These are phyloP conservation scores for Zoysia pacifica DNA, from an alignment of 176 grass and related monocot species.

Conservation along the genomic window DNA sequence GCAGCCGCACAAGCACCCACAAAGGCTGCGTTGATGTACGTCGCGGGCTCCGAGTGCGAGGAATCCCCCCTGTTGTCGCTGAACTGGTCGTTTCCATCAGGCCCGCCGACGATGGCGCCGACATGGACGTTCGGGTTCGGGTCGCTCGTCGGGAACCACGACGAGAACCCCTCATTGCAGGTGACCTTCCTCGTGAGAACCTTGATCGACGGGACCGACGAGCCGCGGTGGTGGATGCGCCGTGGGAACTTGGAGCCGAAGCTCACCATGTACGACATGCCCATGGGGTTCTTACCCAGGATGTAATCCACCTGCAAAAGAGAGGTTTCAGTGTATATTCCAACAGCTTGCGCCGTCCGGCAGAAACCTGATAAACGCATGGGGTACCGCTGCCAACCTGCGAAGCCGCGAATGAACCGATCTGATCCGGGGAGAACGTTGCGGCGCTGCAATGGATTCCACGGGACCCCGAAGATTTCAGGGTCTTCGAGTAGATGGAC, in stretches of 20 bases:
- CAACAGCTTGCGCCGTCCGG: background rate
- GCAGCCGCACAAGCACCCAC: slow-evolving; percentile 49
- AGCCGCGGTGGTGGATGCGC: slow-evolving; percentile 50
- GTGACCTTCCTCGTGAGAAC: slow-evolving; percentile 42
- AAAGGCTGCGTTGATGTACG: slow-evolving; percentile 65
- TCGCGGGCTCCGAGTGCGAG: slow-evolving; percentile 47
- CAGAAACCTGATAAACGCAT: background rate
- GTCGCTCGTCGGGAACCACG: slow-evolving; percentile 30
- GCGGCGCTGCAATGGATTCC: slow-evolving; percentile 46
- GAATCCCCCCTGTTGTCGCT: slow-evolving; percentile 49
- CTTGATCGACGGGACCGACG: slow-evolving; percentile 51
- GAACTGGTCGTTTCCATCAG: slow-evolving; percentile 51
- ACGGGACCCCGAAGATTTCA: slow-evolving; percentile 1
- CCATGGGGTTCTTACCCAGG: slow-evolving; percentile 47
- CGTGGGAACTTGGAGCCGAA: slow-evolving; percentile 35
- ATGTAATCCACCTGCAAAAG: slow-evolving; percentile 60
- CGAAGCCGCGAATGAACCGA: slow-evolving; percentile 52
- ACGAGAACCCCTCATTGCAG: slow-evolving; percentile 50
- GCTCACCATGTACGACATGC: slow-evolving; percentile 49
- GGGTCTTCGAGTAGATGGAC: slow-evolving; percentile 48
- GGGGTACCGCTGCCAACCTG: slow-evolving; percentile 22
- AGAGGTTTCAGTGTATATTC: background rate
- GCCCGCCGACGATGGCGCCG: slow-evolving; percentile 48
- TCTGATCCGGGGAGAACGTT: slow-evolving; percentile 48
- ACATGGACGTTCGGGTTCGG: slow-evolving; percentile 48